These are phyloP conservation scores for Podaxis sp. DNA, from an alignment of 768 basidiomycete species.

Conservation along the genomic window DNA sequence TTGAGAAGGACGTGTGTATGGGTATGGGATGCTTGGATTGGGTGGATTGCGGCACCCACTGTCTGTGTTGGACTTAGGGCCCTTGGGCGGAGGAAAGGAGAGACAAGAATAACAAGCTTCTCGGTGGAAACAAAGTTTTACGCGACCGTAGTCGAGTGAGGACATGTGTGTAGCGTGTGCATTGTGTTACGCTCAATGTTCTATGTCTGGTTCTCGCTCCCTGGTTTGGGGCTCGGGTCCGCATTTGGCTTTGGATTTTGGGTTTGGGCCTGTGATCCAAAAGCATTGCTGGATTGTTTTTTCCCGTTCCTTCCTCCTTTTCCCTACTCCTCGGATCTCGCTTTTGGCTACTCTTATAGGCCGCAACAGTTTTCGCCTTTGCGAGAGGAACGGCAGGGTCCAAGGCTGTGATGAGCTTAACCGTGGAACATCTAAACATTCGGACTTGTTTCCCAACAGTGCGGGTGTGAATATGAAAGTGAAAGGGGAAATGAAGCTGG, in stretches of 20 bases:
- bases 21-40: neutral
- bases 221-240: neutral
- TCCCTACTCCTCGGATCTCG: constrained; percentile 4
- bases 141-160: neutral
- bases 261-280: neutral
- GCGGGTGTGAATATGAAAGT: neutral
- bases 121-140: neutral
- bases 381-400: neutral
- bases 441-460: neutral
- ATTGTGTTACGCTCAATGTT: neutral
- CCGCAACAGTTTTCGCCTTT: neutral
- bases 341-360: neutral
- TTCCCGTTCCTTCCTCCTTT: neutral
- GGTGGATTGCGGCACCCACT: neutral
- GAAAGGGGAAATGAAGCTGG: neutral
- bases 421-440: neutral
- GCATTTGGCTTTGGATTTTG: constrained; percentile 5
- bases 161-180: neutral
- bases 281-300: neutral
- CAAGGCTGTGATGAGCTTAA: neutral
- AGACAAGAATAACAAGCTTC: neutral
- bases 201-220: neutral
- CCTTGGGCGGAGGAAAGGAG: neutral
- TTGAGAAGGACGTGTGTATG: neutral
- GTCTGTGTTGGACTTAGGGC: neutral